Percentiles rank a stretch among this genome's conserved stretches.
These are phyloP conservation scores for Talaromyces sp. DNA, from an alignment of 2,329 filamentous ascomycete species.

Conservation along the genomic window DNA sequence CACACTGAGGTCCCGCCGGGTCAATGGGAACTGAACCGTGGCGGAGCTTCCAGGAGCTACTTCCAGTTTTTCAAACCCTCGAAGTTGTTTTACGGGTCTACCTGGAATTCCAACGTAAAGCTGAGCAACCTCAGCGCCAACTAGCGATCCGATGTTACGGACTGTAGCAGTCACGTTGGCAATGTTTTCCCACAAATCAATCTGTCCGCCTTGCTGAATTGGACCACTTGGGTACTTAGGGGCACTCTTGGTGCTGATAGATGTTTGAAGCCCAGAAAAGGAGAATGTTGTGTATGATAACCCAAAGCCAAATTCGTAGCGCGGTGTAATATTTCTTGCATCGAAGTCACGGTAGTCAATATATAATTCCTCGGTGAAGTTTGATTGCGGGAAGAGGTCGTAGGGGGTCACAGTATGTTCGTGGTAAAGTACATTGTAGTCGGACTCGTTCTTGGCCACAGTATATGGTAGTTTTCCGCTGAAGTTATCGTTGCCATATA, in stretches of 20 bases:
- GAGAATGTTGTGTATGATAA: conserved; percentile 57
- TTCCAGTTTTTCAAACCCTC: conserved; percentile 70
- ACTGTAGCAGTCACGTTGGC: conserved; percentile 40
- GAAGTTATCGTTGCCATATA: conserved; percentile 20
- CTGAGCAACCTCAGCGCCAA: conserved; percentile 44
- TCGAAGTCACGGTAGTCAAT: conserved; percentile 45
- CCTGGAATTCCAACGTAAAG: conserved; percentile 64
- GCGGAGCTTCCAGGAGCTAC: conserved; percentile 59
- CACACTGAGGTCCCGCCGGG: conserved; percentile 71
- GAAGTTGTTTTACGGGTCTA: conserved; percentile 58
- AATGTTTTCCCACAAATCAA: conserved; percentile 43
- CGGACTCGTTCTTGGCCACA: conserved; percentile 44
- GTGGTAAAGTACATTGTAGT: conserved; percentile 34
- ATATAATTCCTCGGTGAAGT: conserved; percentile 53
- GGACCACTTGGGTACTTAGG: conserved; percentile 39
- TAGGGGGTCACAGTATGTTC: conserved; percentile 19
- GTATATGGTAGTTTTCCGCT: conserved; percentile 50
- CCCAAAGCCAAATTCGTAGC: conserved; percentile 59
- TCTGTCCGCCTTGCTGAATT: conserved; percentile 45
- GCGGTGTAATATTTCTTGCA: conserved; percentile 47
- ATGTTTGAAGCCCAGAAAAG: conserved; percentile 41
- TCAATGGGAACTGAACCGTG: conserved; percentile 62
- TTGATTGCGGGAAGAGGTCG: conserved; percentile 38
- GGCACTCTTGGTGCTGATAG: neutral
- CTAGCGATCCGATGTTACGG: conserved; percentile 38